A percentile compares a stretch with the other conserved stretches of the same genome.
Evolutionary conservation across 176 grass and related monocot genomes (phyloP).

Genomic region (Oryza nivara): DNA sequence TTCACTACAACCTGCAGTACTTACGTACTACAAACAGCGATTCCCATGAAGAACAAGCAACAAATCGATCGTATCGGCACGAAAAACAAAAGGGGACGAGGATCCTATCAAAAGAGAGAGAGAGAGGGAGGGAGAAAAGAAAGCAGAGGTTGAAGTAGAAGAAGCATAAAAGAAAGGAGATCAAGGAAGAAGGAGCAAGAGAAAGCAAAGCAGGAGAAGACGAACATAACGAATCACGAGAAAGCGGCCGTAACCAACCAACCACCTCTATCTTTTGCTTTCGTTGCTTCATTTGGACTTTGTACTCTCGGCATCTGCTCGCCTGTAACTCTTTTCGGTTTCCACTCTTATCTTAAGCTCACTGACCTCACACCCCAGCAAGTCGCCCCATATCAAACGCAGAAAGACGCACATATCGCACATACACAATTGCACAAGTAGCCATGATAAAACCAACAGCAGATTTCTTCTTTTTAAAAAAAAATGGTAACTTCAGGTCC

Average conservation of each 20-base stretch:
- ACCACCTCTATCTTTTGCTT: slow-evolving; percentile 68
- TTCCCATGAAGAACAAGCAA: slow-evolving; percentile 34
- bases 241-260: slow-evolving; percentile 60
- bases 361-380: slow-evolving; percentile 27
- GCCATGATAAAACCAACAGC: no score
- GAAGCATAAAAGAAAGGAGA: slow-evolving; percentile 30
- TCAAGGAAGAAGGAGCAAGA: slow-evolving; percentile 21
- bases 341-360: slow-evolving; percentile 43
- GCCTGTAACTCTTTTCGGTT: not conserved
- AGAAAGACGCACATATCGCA: not conserved
- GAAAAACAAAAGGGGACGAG: slow-evolving; percentile 53
- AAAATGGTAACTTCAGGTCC: no score
- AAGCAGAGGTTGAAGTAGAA: slow-evolving; percentile 18
- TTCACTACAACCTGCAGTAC: not conserved
- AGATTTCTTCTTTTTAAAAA: no score
- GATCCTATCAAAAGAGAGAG: slow-evolving; percentile 4
- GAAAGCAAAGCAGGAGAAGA: slow-evolving; percentile 28
- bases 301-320: slow-evolving; percentile 20
- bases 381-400: slow-evolving; percentile 1
- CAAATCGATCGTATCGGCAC: slow-evolving; percentile 53
- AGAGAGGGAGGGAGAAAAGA: slow-evolving; percentile 16
- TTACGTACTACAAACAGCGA: not conserved
- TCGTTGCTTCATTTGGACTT: slow-evolving; percentile 79
- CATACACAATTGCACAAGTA: not conserved
- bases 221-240: slow-evolving; percentile 83